These are phyloP conservation scores for Neospermospora avenae DNA, from an alignment of 2,329 filamentous ascomycete genomes.

Conservation along the genomic window DNA sequence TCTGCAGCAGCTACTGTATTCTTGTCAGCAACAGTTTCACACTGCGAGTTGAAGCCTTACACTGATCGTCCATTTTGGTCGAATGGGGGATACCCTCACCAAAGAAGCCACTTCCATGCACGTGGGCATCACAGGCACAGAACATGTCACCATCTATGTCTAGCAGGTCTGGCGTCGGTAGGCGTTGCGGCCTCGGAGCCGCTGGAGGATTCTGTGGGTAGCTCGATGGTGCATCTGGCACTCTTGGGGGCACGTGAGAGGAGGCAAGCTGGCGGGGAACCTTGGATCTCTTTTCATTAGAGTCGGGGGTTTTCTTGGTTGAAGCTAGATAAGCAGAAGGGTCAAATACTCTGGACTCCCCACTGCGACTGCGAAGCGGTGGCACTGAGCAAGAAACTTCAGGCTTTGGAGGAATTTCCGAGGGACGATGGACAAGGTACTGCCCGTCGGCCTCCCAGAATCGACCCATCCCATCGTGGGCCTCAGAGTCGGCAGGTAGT, in stretches of 20 bases:
- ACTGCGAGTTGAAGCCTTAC: slow-evolving; percentile 15
- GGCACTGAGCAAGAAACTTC: not conserved
- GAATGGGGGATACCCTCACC: not conserved
- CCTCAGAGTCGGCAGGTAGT: not conserved
- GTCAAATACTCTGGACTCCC: no score
- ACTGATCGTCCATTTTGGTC: slow-evolving; percentile 17
- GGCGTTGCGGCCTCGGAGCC: slow-evolving; percentile 24
- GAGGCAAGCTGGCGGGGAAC: not conserved
- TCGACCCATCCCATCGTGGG: not conserved
- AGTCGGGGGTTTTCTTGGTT: not conserved
- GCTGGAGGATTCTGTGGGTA: slow-evolving; percentile 19
- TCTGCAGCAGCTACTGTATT: slow-evolving; percentile 23
- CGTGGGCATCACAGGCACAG: slow-evolving; percentile 10
- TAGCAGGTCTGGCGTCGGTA: slow-evolving; percentile 29
- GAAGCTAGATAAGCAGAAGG: not conserved
- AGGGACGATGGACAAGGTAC: not conserved
- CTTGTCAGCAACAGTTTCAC: slow-evolving; percentile 12
- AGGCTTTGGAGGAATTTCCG: not conserved
- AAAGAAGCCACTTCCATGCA: not conserved
- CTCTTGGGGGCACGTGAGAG: slow-evolving; percentile 9
- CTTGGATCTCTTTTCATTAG: not conserved
- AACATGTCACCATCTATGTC: slow-evolving; percentile 18
- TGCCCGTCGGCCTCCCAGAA: not conserved
- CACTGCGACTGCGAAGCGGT: not conserved
- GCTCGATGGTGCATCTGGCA: slow-evolving; percentile 13